Evolutionary conservation across 2,329 filamentous ascomycete species (phyloP), one percentile per base, ranked within the genome.

Genomic region (Exophiala sp.): DNA sequence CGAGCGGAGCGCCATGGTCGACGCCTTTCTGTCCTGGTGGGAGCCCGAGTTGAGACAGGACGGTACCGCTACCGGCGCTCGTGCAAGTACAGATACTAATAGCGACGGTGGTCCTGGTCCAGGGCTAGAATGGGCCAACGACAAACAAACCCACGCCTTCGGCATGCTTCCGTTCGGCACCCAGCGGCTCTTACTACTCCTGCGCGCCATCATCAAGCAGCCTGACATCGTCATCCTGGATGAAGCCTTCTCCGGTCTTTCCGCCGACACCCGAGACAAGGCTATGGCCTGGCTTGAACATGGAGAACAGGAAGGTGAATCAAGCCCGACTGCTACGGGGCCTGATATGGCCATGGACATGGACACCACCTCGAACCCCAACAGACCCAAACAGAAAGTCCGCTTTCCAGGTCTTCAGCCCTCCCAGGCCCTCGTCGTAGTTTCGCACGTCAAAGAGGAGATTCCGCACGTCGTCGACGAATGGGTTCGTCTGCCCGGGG

Each of bases 381-480:
- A 18, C 6, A 19, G 34, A 18, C n/a, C 18, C 18, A n/a, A n/a
- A n/a, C n/a, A n/a, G n/a, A n/a, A n/a, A n/a, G n/a, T n/a, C n/a
- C 11, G 8, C 3, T 69, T 91, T 3, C 63, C 62, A 1, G 88
- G 88, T 0, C 68, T 96, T 48, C 75, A 76, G 1, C 72, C 81
- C 0, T 67, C 80, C 18, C 91, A 97, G 68, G 89, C 89, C 0
- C 70, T 98, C 46, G 78, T 97, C n/a, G 88, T 90, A 57, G 91
- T 97, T 52, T 93, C 88, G 54, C 93, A 98, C 69, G 77, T 91
- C 53, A 83, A 82, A 55, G 89, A 95, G 61, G 93, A 98, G 67
- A 86, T 97, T 8, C 93, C 93, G 0, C 82, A 84, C 43, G 84
- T 83, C 58, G 79, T 96, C 19, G 73, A 88, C 40, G 82, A 94